Percentiles rank a stretch among this genome's conserved stretches.
Evolutionary conservation across 495 filamentous ascomycete genomes (phyloP).

Genomic region (Alectoria sarmentosa): DNA sequence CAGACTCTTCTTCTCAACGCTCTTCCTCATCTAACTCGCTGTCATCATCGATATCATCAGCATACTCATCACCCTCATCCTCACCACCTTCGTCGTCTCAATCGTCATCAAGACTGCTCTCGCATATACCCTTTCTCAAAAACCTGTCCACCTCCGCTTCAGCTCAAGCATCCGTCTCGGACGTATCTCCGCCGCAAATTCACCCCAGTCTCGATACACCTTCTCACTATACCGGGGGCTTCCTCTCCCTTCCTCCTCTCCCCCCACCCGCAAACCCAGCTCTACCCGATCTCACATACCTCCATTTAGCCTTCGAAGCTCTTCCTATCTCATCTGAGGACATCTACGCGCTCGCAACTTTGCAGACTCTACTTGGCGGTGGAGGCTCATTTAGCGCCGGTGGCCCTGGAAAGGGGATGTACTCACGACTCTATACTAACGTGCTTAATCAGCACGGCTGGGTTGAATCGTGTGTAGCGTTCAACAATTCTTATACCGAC

Average conservation of each 20-base stretch:
- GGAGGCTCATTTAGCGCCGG: constrained; percentile 97
- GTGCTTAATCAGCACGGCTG: constrained; percentile 95
- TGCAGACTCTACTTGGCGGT: constrained; percentile 92
- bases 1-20: constrained; percentile 26
- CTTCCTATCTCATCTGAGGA: constrained; percentile 82
- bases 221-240: constrained; percentile 89
- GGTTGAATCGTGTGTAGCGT: constrained; percentile 90
- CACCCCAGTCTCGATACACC: constrained; percentile 53
- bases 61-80: constrained; percentile 34
- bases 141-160: constrained; percentile 70
- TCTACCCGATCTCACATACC: constrained; percentile 76
- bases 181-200: constrained; percentile 37
- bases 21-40: constrained; percentile 24
- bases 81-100: constrained; percentile 37
- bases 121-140: constrained; percentile 89
- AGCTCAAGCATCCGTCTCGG: constrained; percentile 49
- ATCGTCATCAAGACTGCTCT: constrained; percentile 57
- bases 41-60: constrained; percentile 36
- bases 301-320: constrained; percentile 94
- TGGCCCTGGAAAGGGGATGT: constrained; percentile 98
- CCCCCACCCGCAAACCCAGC: constrained; percentile 69
- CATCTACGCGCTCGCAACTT: constrained; percentile 93
- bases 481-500: constrained; percentile 97
- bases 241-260: constrained; percentile 73
- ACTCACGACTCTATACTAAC: constrained; percentile 92